Conservation (phyloP, 306 rosid species). For the Sicyos edulis region DNA sequence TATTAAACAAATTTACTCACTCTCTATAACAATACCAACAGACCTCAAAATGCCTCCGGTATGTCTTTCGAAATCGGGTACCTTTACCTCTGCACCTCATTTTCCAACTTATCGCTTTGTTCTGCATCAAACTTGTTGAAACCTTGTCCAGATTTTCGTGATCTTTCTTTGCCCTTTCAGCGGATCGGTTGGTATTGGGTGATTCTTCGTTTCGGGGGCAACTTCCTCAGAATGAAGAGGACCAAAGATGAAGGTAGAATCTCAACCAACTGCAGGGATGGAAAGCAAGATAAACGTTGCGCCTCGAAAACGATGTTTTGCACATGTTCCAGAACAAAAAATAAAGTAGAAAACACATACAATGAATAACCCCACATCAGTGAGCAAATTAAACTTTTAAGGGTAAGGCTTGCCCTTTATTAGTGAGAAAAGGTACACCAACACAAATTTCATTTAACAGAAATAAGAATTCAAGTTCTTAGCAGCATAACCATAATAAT, state of each 20-base stretch:
- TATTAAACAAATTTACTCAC: constrained; percentile 1
- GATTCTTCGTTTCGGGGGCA: constrained; percentile 60
- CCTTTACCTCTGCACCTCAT: neutral
- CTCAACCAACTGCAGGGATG: constrained; percentile 41
- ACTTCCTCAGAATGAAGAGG: constrained; percentile 51
- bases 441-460: neutral
- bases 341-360: neutral
- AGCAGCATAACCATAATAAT: neutral
- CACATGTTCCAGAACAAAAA: neutral
- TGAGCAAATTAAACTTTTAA: neutral
- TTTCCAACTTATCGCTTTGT: neutral
- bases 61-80: neutral
- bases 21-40: neutral
- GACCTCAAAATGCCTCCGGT: neutral
- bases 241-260: constrained; percentile 52
- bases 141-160: neutral
- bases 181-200: constrained; percentile 59
- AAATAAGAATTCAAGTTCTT: neutral
- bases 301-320: neutral
- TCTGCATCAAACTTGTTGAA: neutral
- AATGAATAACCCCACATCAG: constrained; percentile 2
- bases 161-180: constrained; percentile 22
- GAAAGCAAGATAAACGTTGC: neutral
- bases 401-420: neutral
- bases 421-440: neutral